Conservation (phyloP, 306 rosid species). For the Quercus gilva region DNA sequence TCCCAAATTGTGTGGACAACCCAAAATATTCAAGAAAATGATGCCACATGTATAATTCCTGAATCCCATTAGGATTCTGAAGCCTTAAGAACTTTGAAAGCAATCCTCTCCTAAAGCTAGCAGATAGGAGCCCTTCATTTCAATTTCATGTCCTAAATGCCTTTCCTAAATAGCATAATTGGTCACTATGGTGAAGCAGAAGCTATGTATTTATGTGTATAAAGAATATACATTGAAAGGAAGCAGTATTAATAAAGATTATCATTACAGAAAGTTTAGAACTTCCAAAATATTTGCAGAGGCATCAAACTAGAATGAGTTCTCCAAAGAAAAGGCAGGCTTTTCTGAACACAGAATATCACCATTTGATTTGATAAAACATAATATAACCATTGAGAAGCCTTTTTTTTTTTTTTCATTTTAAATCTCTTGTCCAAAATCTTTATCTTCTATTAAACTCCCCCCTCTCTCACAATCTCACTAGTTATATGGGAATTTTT, state of each 20-base stretch:
- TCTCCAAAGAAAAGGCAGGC: neutral
- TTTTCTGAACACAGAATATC: slow-evolving; percentile 10
- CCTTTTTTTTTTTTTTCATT: too few species aligned
- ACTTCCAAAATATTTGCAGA: neutral
- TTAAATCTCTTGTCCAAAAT: too few species aligned
- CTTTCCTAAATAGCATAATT: too few species aligned
- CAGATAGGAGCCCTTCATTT: too few species aligned
- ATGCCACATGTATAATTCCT: too few species aligned
- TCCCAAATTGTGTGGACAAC: too few species aligned
- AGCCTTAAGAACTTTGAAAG: neutral
- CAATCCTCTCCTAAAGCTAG: too few species aligned
- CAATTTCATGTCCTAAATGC: neutral
- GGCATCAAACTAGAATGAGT: neutral
- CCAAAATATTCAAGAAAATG: too few species aligned
- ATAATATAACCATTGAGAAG: too few species aligned
- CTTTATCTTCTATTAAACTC: too few species aligned
- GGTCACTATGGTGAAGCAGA: neutral
- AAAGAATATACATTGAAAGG: neutral
- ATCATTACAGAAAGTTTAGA: slow-evolving; percentile 19
- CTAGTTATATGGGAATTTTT: too few species aligned
- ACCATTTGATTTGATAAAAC: neutral
- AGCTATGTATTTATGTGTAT: neutral
- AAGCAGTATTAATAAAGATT: slow-evolving; percentile 16
- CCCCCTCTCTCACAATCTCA: too few species aligned
- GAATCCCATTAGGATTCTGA: neutral